Conservation (phyloP, 1,284 basidiomycete genomes). For the Puccinia triticina region DNA sequence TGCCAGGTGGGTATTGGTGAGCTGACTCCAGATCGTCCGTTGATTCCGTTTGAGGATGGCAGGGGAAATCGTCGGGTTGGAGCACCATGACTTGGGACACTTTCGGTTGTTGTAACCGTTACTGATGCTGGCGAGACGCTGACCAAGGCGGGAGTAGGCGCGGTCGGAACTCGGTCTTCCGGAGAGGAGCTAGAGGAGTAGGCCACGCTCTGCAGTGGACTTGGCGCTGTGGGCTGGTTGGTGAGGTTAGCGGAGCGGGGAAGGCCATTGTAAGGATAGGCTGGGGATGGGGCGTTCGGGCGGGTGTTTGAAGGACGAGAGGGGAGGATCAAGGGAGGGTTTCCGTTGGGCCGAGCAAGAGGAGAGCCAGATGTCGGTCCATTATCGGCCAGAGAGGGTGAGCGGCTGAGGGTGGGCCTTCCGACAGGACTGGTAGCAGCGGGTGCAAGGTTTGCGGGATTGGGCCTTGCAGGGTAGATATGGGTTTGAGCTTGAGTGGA, state of each 20-base stretch:
- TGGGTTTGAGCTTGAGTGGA: neutral
- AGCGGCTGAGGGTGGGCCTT: conserved; percentile 31
- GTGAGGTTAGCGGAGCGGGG: conserved; percentile 33
- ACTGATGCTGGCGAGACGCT: conserved; percentile 39
- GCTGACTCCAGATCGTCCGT: conserved; percentile 25
- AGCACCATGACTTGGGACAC: neutral
- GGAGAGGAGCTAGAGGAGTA: conserved; percentile 50
- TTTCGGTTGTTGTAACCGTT: neutral
- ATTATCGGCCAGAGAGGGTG: conserved; percentile 35
- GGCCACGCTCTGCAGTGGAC: conserved; percentile 41
- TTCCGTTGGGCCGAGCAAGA: conserved; percentile 5
- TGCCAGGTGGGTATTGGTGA: conserved; percentile 39
- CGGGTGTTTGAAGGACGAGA: conserved; percentile 19
- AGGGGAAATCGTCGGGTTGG: conserved; percentile 4
- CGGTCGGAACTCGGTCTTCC: conserved; percentile 14
- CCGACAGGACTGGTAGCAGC: conserved; percentile 22
- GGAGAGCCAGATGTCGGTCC: conserved; percentile 16
- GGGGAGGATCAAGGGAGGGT: conserved; percentile 29
- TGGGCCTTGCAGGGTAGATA: neutral
- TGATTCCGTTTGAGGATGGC: conserved; percentile 33
- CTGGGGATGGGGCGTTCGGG: conserved; percentile 23
- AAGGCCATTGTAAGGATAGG: conserved; percentile 19
- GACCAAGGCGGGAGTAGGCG: conserved; percentile 21
- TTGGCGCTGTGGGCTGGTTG: conserved; percentile 45
- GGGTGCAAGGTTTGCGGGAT: neutral